Evolutionary conservation across 176 grass and related monocot genomes (phyloP).

Genomic region (Zea mays): DNA sequence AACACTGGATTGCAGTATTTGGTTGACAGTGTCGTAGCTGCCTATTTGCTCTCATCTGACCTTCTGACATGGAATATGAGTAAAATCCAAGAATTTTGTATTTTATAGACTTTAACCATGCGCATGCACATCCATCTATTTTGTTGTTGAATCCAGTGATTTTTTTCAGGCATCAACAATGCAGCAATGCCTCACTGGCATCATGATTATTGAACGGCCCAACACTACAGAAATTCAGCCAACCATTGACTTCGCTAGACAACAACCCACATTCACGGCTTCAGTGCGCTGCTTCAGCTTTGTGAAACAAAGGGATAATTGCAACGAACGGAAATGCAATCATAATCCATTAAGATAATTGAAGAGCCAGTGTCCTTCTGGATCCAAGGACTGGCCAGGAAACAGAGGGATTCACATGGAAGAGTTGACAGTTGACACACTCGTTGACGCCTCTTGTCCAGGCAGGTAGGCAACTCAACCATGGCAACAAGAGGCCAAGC

Average conservation of each 20-base stretch:
- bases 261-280: neutral
- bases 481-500: neutral
- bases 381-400: slow-evolving; percentile 1
- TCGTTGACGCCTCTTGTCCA: neutral
- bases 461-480: neutral
- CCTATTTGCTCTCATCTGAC: neutral
- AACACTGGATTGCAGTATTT: neutral
- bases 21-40: neutral
- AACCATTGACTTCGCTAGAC: neutral
- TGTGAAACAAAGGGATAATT: slow-evolving; percentile 3
- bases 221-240: neutral
- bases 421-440: neutral
- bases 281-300: slow-evolving; percentile 20
- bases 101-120: neutral
- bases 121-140: neutral
- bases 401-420: neutral
- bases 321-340: neutral
- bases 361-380: neutral
- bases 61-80: neutral
- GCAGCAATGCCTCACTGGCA: neutral
- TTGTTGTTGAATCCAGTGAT: neutral
- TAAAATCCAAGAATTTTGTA: neutral
- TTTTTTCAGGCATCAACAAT: neutral
- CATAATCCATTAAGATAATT: neutral
- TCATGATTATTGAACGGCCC: neutral